Evolutionary conservation across 2,329 filamentous ascomycete genomes (phyloP).

Genomic region (Sphaerulina musiva): DNA sequence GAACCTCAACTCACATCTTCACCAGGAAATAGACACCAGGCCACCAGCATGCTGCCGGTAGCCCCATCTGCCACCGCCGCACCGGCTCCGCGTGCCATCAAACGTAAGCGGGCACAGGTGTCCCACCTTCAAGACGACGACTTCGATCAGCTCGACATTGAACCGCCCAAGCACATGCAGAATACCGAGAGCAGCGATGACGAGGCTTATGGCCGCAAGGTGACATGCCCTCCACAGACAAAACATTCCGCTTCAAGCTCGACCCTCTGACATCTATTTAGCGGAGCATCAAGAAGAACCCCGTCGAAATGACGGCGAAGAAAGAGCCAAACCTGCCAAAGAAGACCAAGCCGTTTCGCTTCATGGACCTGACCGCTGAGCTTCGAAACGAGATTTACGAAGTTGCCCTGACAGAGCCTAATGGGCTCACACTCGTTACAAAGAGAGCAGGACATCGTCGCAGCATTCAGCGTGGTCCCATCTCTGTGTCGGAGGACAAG

Average conservation of each 20-base stretch:
- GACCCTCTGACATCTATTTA: neutral
- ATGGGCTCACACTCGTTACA: slow-evolving; percentile 18
- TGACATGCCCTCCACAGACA: neutral
- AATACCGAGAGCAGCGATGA: slow-evolving; percentile 1
- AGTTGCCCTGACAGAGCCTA: slow-evolving; percentile 23
- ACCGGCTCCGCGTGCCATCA: slow-evolving; percentile 14
- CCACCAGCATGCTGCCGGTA: neutral
- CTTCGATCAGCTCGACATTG: slow-evolving; percentile 14
- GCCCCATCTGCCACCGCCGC: neutral
- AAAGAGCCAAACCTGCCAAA: slow-evolving; percentile 11
- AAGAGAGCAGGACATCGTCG: slow-evolving; percentile 22
- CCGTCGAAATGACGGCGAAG: slow-evolving; percentile 10
- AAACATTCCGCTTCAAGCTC: no score
- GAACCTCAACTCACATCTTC: no score
- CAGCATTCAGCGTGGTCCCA: slow-evolving; percentile 16
- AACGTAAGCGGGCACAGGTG: slow-evolving; percentile 28
- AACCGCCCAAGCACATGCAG: neutral
- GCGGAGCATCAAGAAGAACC: slow-evolving; percentile 1
- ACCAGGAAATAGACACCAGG: no score
- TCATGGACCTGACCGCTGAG: slow-evolving; percentile 25
- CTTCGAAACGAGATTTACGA: slow-evolving; percentile 31
- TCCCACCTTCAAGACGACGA: slow-evolving; percentile 25
- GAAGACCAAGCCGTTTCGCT: slow-evolving; percentile 23
- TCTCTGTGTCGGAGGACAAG: neutral
- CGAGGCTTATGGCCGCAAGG: slow-evolving; percentile 19